Evolutionary conservation across 768 basidiomycete genomes (phyloP).

Genomic region (Phaeotremella skinneri): DNA sequence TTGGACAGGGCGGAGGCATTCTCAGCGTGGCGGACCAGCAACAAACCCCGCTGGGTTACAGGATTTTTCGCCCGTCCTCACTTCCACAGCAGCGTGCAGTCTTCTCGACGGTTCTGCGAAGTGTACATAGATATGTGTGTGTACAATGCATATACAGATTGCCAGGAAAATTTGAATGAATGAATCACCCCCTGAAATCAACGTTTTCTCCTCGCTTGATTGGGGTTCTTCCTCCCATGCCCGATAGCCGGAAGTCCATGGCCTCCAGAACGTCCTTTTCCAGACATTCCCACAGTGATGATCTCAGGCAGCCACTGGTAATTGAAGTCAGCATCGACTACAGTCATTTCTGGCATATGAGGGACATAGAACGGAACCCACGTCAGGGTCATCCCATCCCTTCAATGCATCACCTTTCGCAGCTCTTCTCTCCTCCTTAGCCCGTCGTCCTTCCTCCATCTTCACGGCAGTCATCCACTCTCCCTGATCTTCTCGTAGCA

Average conservation of each 20-base stretch:
- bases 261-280: constrained; percentile 65
- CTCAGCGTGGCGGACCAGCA: not conserved
- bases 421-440: constrained; percentile 73
- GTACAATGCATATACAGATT: not conserved
- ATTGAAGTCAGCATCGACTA: not conserved
- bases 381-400: constrained; percentile 91
- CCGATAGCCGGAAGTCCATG: constrained; percentile 77
- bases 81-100: not conserved
- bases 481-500: constrained; percentile 87
- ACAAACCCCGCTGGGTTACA: not conserved
- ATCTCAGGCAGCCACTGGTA: constrained; percentile 50
- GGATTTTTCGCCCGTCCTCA: not conserved
- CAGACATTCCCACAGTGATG: constrained; percentile 52
- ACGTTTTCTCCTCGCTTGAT: constrained; percentile 63
- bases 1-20: too few relatives aligned
- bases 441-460: constrained; percentile 67
- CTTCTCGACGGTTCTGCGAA: not conserved
- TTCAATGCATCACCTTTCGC: constrained; percentile 54
- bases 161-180: not conserved
- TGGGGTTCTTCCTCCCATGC: constrained; percentile 83
- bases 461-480: constrained; percentile 83
- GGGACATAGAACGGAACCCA: constrained; percentile 25
- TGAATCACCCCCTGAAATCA: constrained; percentile 8
- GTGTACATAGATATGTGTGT: not conserved
- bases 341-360: not conserved